phyloP scores from a whole-genome alignment of 2,329 filamentous ascomycete species.

The Grosmannia penicillata region DNA sequence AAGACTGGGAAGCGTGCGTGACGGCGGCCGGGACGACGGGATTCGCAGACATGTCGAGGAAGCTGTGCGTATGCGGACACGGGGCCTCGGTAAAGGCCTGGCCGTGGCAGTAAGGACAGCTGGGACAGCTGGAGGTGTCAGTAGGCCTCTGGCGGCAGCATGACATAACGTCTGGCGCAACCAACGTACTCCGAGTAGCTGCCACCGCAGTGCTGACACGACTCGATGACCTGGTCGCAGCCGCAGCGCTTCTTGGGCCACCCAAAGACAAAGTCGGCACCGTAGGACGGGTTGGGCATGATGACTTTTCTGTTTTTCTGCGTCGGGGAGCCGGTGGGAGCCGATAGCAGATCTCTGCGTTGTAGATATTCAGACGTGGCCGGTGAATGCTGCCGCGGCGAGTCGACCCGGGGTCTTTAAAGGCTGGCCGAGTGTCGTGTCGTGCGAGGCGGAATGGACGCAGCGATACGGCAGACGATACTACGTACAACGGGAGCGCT shows the following conservation, averaged over 20 bases:
- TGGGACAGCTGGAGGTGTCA: conserved; percentile 1
- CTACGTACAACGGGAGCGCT: too few species aligned
- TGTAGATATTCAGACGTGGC: too few species aligned
- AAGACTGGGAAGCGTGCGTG: not conserved
- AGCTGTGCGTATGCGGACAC: conserved; percentile 1
- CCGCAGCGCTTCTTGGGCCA: conserved; percentile 9
- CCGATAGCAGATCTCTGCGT: too few species aligned
- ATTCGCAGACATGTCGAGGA: not conserved
- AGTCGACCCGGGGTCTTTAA: too few species aligned
- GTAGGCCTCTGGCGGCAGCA: not conserved
- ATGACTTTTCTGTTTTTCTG: too few species aligned
- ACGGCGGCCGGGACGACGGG: not conserved
- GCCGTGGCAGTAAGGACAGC: conserved; percentile 6
- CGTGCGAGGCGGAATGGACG: too few species aligned
- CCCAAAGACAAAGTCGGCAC: conserved; percentile 9
- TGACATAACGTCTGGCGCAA: not conserved
- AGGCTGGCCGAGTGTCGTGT: too few species aligned
- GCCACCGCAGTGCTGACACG: conserved; percentile 8
- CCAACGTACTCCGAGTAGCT: conserved; percentile 9
- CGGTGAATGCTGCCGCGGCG: too few species aligned
- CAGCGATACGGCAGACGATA: too few species aligned
- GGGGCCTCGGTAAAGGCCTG: conserved; percentile 6
- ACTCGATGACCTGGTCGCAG: conserved; percentile 8
- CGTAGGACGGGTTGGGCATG: conserved; percentile 1
- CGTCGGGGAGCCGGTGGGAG: too few species aligned